Evolutionary conservation across 768 basidiomycete species (phyloP), one percentile per base, ranked within the genome.

Genomic region (Macrocybe gigantea): DNA sequence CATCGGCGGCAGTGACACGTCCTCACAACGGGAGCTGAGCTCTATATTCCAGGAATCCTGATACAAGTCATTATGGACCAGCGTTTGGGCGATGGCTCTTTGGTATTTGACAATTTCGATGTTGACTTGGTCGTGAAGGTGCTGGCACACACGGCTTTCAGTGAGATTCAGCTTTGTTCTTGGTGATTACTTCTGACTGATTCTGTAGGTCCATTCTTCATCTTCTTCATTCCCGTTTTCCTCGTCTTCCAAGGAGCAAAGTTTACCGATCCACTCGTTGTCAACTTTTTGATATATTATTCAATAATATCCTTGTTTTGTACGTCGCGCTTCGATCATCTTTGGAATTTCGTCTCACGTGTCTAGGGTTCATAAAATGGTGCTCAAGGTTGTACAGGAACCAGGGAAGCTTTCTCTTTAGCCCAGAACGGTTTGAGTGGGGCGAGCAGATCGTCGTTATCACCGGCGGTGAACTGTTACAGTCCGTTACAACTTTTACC

Each of bases 361-460:
- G 14, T 38, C 49, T 35, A 92, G 92, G 82, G 80, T 67, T 77
- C 46, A 52, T 83, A 12, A 82, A 74, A 54, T 88, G 88, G 83
- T 71, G 75, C 49, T 88, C 88, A 14, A 72, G 69, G 41, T 56
- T 89, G 40, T 88, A 90, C 62, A 75, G 88, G 46, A 93, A 90
- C 57, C 83, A 87, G 62, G 78, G 78, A 30, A 82, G 71, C 53
- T 60, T 83, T 14, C 63, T 92, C 15, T 81, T 80, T 50, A 72
- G 76, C 0, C 80, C 84, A 2, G 61, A 68, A 10, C 75, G 67
- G 34, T 64, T 93, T 30, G 82, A 93, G 55, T 97, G 94, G 95
- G 78, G 77, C 39, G 82, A 93, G 40, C 90, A 97, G 65, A 80
- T 95, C 47, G 83, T 97, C 5, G 72, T 97, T 35, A 74, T 98